phyloP scores from a whole-genome alignment of 495 filamentous ascomycete species.

The Cairneyella variabilis region DNA sequence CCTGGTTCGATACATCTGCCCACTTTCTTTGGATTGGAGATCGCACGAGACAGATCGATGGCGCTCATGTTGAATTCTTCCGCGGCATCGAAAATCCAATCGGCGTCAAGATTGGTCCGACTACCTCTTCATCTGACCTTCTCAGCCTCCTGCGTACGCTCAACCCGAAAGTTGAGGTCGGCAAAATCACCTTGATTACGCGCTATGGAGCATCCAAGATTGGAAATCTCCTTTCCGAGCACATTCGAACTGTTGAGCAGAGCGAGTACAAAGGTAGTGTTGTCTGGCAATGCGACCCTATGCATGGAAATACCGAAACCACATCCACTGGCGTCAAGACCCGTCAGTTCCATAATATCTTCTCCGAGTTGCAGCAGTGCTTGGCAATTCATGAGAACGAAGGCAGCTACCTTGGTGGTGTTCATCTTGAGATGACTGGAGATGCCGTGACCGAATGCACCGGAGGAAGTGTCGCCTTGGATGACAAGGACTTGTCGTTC shows the following conservation, averaged over 20 bases:
- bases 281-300: constrained; percentile 98
- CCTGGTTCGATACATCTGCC: constrained; percentile 85
- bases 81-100: constrained; percentile 93
- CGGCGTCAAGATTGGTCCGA: constrained; percentile 92
- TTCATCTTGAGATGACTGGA: constrained; percentile 92
- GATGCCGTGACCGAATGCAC: constrained; percentile 96
- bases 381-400: constrained; percentile 79
- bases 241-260: constrained; percentile 81
- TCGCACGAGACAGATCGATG: constrained; percentile 85
- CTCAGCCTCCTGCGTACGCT: constrained; percentile 73
- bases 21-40: constrained; percentile 99
- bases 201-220: constrained; percentile 83
- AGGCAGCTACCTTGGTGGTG: constrained; percentile 82
- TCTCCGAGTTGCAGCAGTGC: constrained; percentile 76
- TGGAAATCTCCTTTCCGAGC: constrained; percentile 61
- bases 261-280: constrained; percentile 66
- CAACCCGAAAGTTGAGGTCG: constrained; percentile 74
- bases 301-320: constrained; percentile 84
- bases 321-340: constrained; percentile 81
- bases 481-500: constrained; percentile 78
- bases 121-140: constrained; percentile 69
- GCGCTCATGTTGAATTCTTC: constrained; percentile 96
- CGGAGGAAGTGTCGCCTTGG: constrained; percentile 82
- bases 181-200: constrained; percentile 94
- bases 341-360: constrained; percentile 78